Evolutionary conservation across 148 eudicot genomes (phyloP).

Genomic region (Cornus suecica): DNA sequence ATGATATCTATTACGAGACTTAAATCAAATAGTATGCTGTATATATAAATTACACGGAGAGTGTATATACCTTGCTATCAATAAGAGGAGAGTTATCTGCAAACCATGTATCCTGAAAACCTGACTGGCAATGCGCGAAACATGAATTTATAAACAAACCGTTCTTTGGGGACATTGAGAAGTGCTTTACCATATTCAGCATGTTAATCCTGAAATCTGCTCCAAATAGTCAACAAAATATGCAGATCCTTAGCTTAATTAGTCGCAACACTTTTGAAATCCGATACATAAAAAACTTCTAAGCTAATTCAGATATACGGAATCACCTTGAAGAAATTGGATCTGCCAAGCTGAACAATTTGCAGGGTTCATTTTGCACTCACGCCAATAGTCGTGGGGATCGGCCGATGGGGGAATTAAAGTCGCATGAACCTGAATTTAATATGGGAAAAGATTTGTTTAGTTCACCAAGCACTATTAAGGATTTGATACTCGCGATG

Average conservation of each 20-base stretch:
- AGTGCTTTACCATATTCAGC: conserved; percentile 60
- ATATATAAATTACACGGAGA: not conserved
- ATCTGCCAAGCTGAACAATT: conserved; percentile 72
- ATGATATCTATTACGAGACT: not conserved
- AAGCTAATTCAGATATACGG: not conserved
- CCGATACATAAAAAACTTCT: not conserved
- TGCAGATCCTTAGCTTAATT: not conserved
- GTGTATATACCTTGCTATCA: conserved; percentile 65
- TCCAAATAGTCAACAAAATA: conserved; percentile 4
- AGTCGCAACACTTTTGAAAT: not conserved
- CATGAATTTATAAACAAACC: conserved; percentile 89
- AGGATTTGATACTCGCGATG: not conserved
- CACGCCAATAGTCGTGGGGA: conserved; percentile 65
- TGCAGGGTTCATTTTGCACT: conserved; percentile 64
- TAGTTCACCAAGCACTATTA: not conserved
- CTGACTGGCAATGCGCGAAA: conserved; percentile 98
- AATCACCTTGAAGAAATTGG: conserved; percentile 73
- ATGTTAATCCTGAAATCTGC: conserved; percentile 76
- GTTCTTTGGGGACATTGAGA: conserved; percentile 49
- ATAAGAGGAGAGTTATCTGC: conserved; percentile 79
- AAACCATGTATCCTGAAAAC: conserved; percentile 98
- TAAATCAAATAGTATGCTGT: not conserved
- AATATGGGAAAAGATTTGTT: not conserved
- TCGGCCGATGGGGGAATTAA: conserved; percentile 77
- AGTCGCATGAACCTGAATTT: conserved; percentile 67